Evolutionary conservation across 2,329 filamentous ascomycete species (phyloP).

Genomic region (Daldinia sp.): DNA sequence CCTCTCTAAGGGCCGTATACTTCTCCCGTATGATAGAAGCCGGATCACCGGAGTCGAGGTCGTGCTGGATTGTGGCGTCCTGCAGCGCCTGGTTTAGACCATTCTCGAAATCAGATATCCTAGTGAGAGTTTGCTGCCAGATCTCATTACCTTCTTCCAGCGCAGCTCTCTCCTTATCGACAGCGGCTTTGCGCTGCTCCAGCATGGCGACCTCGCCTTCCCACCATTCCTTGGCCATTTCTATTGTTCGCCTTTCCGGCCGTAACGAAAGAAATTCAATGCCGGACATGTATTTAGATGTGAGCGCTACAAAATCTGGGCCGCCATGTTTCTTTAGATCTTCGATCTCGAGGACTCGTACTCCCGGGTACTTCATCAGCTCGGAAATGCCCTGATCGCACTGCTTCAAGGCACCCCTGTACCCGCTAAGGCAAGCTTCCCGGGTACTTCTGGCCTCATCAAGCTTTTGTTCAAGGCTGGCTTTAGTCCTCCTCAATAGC

Average conservation of each 20-base stretch:
- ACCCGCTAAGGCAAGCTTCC: conserved; percentile 77
- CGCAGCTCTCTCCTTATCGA: conserved; percentile 69
- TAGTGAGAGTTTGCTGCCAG: conserved; percentile 69
- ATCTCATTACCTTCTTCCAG: conserved; percentile 71
- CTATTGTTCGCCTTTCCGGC: conserved; percentile 70
- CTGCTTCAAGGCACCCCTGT: conserved; percentile 71
- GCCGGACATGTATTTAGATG: conserved; percentile 49
- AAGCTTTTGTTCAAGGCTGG: conserved; percentile 67
- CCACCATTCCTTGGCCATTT: conserved; percentile 78
- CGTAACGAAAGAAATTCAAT: conserved; percentile 67
- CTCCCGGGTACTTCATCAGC: conserved; percentile 66
- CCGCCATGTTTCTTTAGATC: conserved; percentile 46
- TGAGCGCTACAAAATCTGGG: conserved; percentile 29
- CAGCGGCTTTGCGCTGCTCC: conserved; percentile 61
- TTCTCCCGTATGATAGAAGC: conserved; percentile 56
- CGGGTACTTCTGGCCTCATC: conserved; percentile 69
- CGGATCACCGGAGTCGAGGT: conserved; percentile 41
- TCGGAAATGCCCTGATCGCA: conserved; percentile 68
- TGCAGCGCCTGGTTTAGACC: conserved; percentile 36
- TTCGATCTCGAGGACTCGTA: conserved; percentile 61
- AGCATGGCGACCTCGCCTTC: conserved; percentile 67
- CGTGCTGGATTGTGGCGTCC: conserved; percentile 33
- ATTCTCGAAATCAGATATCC: conserved; percentile 71
- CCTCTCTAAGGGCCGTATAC: conserved; percentile 65
- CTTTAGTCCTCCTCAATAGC: conserved; percentile 66